Evolutionary conservation across 495 filamentous ascomycete genomes (phyloP), one percentile per base, ranked within the genome.

Genomic region (Xylaria longipes): DNA sequence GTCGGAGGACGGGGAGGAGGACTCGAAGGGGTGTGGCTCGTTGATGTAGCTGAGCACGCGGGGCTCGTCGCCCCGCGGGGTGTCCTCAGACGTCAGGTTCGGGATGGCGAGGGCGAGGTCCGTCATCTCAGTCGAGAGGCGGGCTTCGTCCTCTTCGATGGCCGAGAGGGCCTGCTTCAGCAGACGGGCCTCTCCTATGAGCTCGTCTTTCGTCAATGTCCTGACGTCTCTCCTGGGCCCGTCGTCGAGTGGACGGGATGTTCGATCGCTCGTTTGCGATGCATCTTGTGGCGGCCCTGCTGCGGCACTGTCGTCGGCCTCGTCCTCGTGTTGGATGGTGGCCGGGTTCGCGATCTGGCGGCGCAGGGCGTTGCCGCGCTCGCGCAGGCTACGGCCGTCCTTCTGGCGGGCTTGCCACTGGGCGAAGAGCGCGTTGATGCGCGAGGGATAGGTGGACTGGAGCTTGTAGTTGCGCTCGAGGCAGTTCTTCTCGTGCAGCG

Each of bases 401-500:
- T 76, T 79, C 71, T 92, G 89, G 17, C 86, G 79, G 22, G 77
- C 79, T 35, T 89, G 85, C 81, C 90, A 90, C 81, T 93, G 83
- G 1, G 91, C 87, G 75, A 91, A 90, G 9, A 97, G 84, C 33
- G 86, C 78, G 65, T 90, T 85, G 68, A 99, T 98, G 64, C 83
- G 86, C 39, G 83, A 83, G 1, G 95, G 91, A 73, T 91, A 88
- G 3, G 84, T 75, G 17, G 89, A 84, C 70, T 93, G 90, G 17
- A 84, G 76, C 63, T 87, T 82, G 81, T 97, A 98, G 79, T 97
- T 98, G 65, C 96, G 89, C 64, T 94, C 90, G 67, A 91, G 72
- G 79, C 93, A 97, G 79, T 97, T 99, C 69, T 91, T 84, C 70
- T 89, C 83, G 84, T 98, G 92, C 54, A 96, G 85, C 33, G 90